Evolutionary conservation across 2,329 filamentous ascomycete genomes (phyloP).

Genomic region (Stylonectria norvegica): DNA sequence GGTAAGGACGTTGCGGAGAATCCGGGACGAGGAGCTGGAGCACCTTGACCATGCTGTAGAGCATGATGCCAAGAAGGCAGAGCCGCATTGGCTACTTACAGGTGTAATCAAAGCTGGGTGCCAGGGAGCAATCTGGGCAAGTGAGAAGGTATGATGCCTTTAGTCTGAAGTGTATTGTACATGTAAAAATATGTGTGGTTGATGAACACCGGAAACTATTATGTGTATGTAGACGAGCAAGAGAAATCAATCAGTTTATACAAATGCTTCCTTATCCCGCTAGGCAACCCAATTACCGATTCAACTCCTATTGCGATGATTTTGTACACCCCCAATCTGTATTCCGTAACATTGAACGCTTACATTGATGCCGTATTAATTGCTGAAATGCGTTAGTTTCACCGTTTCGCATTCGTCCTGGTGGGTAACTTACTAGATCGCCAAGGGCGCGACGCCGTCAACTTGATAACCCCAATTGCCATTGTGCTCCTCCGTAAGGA

Average conservation of each 20-base stretch:
- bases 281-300: constrained; percentile 11
- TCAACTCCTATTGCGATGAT: constrained; percentile 26
- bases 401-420: neutral
- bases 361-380: constrained; percentile 24
- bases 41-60: constrained; percentile 94
- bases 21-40: constrained; percentile 93
- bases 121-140: constrained; percentile 88
- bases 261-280: constrained; percentile 14
- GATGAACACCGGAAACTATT: constrained; percentile 9
- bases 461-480: constrained; percentile 97
- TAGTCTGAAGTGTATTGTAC: constrained; percentile 26
- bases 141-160: constrained; percentile 59
- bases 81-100: constrained; percentile 85
- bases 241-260: constrained; percentile 13
- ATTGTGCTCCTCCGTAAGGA: constrained; percentile 83
- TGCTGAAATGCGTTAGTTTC: constrained; percentile 32
- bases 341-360: neutral
- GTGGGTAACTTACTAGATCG: constrained; percentile 77
- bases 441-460: constrained; percentile 90
- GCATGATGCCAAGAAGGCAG: constrained; percentile 85
- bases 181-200: constrained; percentile 19
- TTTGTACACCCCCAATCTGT: constrained; percentile 4
- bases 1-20: constrained; percentile 70
- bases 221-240: constrained; percentile 15
- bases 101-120: constrained; percentile 88